A percentile compares a stretch with the other conserved stretches of the same genome.
phyloP scores from a whole-genome alignment of 768 basidiomycete species.

The Termitomyces sp. region DNA sequence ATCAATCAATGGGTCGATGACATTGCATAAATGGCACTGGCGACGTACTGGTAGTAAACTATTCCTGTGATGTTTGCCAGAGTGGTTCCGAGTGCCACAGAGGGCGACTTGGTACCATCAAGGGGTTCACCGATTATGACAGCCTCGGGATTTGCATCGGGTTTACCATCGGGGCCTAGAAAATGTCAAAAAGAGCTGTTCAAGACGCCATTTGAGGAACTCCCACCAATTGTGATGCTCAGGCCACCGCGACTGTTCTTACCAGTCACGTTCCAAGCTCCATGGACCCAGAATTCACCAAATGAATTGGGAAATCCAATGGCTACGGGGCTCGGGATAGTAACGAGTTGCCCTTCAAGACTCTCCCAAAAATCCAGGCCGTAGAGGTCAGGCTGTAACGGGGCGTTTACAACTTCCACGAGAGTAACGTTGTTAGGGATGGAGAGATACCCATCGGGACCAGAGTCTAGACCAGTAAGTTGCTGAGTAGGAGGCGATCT shows the following conservation, averaged over 20 bases:
- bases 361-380: slow-evolving; percentile 66
- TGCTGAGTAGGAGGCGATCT: slow-evolving; percentile 46
- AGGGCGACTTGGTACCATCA: slow-evolving; percentile 48
- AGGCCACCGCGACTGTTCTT: slow-evolving; percentile 53
- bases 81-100: slow-evolving; percentile 38
- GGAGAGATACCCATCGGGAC: slow-evolving; percentile 49
- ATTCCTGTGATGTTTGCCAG: slow-evolving; percentile 52
- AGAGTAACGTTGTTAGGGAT: slow-evolving; percentile 49
- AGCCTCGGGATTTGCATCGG: slow-evolving; percentile 54
- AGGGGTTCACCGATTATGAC: slow-evolving; percentile 50
- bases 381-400: slow-evolving; percentile 43
- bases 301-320: slow-evolving; percentile 47
- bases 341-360: slow-evolving; percentile 54
- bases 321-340: slow-evolving; percentile 41
- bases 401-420: slow-evolving; percentile 39
- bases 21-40: background rate
- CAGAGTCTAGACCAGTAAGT: slow-evolving; percentile 45
- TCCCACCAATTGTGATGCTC: slow-evolving; percentile 41
- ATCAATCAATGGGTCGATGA: background rate
- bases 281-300: slow-evolving; percentile 56
- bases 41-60: slow-evolving; percentile 45
- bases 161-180: slow-evolving; percentile 42
- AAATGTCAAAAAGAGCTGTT: background rate
- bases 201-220: background rate
- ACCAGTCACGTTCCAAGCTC: slow-evolving; percentile 51